Evolutionary conservation across 108 stramenopile species (phyloP).

Genomic region (Heterococcus sp.): DNA sequence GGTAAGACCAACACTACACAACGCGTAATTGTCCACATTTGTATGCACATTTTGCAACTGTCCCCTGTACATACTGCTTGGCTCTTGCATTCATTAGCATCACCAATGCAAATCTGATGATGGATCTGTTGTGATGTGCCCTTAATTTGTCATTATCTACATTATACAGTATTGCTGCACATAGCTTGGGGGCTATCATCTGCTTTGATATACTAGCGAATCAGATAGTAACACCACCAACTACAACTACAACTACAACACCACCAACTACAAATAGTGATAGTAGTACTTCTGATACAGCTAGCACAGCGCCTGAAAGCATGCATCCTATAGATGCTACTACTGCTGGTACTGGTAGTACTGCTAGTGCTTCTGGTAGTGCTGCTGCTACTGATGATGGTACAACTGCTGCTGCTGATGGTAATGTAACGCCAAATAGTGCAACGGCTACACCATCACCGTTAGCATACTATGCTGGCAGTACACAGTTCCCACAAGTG

Average conservation of each 20-base stretch:
- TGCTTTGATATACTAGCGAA: constrained; percentile 49
- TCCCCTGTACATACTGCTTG: neutral
- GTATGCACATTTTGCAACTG: neutral
- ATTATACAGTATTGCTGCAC: constrained; percentile 12
- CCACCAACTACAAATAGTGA: too few species aligned
- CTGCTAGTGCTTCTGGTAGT: too few species aligned
- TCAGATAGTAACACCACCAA: neutral
- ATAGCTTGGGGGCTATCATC: constrained; percentile 40
- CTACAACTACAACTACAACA: neutral
- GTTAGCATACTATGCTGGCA: constrained; percentile 2
- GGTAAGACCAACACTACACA: neutral
- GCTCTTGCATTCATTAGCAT: neutral
- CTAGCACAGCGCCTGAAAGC: too few species aligned
- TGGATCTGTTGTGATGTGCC: neutral
- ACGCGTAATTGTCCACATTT: neutral
- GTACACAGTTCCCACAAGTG: constrained; percentile 8
- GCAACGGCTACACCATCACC: too few species aligned
- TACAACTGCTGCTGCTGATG: too few species aligned
- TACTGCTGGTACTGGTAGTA: too few species aligned
- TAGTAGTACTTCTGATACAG: too few species aligned
- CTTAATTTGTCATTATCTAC: neutral
- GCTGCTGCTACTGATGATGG: too few species aligned
- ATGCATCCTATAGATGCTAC: too few species aligned
- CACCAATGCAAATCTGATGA: too few species aligned
- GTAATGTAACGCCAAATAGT: too few species aligned